Base-by-base conservation (phyloP, 208 protist species). In the Angomonas deanei region DNA sequence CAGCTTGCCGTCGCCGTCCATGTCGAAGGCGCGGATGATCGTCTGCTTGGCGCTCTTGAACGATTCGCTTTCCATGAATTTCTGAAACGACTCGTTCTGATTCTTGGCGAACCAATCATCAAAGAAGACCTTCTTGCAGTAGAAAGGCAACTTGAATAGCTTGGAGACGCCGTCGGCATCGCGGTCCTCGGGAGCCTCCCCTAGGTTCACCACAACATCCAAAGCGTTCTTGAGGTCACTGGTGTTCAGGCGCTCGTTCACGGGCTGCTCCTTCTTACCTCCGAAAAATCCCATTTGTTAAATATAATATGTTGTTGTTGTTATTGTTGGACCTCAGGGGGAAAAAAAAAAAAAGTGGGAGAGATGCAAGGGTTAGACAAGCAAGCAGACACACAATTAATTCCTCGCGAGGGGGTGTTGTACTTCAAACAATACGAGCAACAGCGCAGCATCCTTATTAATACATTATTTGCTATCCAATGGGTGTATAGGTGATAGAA, bases 1-100 rank as follows among this genome's bases (percentile, higher is more conserved):
- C 15, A 87, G 38, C 58, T 72, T 78, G 24, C 84, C 84, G 31
- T 86, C 84, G 8, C 74, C 80, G 55, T 91, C 73, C 66, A 81
- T 80, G 72, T 83, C 78, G 17, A 87, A 60, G 1, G 64, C 38
- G 52, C 70, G 72, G 8, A 86, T 53, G 11, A 86, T 54, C 10
- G 66, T 27, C 27, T 69, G 48, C 21, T 47, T 64, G 0, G 67
- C 66, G 47, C 61, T 38, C 19, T 70, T 68, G 33, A 73, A 76
- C 0, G 68, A 34, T 30, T 86, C 69, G 62, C 78, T 82, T 28
- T 74, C 60, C 46, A 78, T 48, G 38, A 86, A 76, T 0, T 66
- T 47, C 54, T 76, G 56, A 31, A 78, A 70, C 19, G 71, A 27
- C 36, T 72, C n/a, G 53, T 70, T 80, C 26, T 74, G 64, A 3